Conservation (phyloP, 169 alveolate species). For the Plasmodium inui region DNA sequence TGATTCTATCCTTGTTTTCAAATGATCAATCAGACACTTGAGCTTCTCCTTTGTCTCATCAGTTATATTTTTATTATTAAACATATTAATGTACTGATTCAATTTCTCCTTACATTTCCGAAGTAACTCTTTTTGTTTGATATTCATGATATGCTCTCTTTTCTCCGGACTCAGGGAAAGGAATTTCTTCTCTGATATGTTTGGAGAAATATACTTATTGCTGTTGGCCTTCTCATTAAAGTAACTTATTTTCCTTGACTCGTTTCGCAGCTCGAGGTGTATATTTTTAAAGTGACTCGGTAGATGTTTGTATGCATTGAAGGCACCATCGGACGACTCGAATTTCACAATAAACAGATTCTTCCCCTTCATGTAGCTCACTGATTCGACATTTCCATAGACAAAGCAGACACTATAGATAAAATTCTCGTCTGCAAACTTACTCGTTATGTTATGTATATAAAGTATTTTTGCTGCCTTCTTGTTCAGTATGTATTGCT, state of each 20-base stretch:
- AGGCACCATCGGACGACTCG: constrained; percentile 40
- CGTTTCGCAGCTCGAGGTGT: constrained; percentile 51
- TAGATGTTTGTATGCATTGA: constrained; percentile 46
- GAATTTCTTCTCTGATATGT: constrained; percentile 44
- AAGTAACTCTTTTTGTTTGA: constrained; percentile 64
- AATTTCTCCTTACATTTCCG: constrained; percentile 67
- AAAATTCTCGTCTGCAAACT: constrained; percentile 57
- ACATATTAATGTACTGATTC: constrained; percentile 61
- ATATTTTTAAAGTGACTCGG: constrained; percentile 49
- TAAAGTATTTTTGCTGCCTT: constrained; percentile 55
- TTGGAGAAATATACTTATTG: constrained; percentile 60
- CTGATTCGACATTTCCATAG: constrained; percentile 65
- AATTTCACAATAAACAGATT: constrained; percentile 60
- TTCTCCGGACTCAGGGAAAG: constrained; percentile 58
- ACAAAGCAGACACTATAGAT: constrained; percentile 59
- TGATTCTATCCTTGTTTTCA: constrained; percentile 30
- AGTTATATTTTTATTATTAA: constrained; percentile 35
- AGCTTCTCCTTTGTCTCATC: constrained; percentile 28
- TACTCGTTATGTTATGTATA: constrained; percentile 46
- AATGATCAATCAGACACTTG: constrained; percentile 41
- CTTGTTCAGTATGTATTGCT: constrained; percentile 48
- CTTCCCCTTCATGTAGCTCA: constrained; percentile 64
- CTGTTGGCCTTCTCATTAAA: constrained; percentile 69
- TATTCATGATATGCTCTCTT: constrained; percentile 48
- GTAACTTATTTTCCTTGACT: constrained; percentile 62